Base-by-base conservation (phyloP, 1,139 yeast species). In the Pneumocystis wakefieldiae region DNA sequence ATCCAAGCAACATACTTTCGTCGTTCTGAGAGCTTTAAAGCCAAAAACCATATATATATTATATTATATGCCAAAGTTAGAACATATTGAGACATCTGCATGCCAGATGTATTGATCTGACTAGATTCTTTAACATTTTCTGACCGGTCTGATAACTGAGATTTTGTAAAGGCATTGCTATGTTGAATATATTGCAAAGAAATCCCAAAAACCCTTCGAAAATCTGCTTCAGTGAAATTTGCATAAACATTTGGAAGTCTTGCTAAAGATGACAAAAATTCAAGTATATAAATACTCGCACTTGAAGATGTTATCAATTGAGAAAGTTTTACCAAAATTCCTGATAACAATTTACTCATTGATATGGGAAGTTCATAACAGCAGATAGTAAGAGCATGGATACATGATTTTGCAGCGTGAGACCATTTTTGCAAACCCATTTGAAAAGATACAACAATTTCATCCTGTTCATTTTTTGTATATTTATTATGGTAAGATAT, bases 311-410 rank as follows among this genome's bases (percentile, higher is more conserved):
- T 84, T 58, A 88, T 82, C 69, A 87, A 80, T 1, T 88, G 84
- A 71, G 88, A 95, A 59, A 89, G 75, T 63, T 82, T 82, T 15
- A 85, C 81, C 67, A 89, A 76, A 12, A 88, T 83, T 24, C 81
- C 83, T 4, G 86, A 79, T 61, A 89, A 72, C 68, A 77, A 85
- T 69, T 85, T 85, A 72, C 86, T 86, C 63, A 88, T 78, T 0
- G 94, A 84, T 19, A 80, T 72, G 0, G 96, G 95, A 61, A 86
- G 78, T 70, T 87, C 95, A 71, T 86, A 87, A 72, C 95, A 87
- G 68, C 94, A 86, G 0, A 87, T 80, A 0, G 87, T 83, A 66
- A 89, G 76, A 37, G 86, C 84, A 69, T 88, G 90, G 61, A 89
- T 81, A 69, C 90, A 83, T 7, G 71, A 68, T 42, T 86, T 81